phyloP scores from a whole-genome alignment of 176 grass and related monocot species.

The Oryza meyeriana region DNA sequence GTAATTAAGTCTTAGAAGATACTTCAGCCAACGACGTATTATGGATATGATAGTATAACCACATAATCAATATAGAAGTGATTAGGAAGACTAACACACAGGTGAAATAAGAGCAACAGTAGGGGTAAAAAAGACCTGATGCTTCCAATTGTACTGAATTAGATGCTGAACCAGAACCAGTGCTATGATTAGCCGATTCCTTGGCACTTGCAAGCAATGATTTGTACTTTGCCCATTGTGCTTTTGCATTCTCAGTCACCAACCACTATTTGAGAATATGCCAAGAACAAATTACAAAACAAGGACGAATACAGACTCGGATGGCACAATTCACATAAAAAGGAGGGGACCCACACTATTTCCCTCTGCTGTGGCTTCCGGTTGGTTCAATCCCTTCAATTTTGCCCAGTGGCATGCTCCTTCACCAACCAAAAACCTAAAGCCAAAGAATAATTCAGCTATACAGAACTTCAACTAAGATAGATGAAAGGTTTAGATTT shows the following conservation, averaged over 20 bases:
- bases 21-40: neutral
- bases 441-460: constrained; percentile 5
- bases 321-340: constrained; percentile 10
- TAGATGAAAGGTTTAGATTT: neutral
- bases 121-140: constrained; percentile 35
- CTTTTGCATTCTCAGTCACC: constrained; percentile 80
- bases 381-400: constrained; percentile 62
- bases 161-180: constrained; percentile 35
- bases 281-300: neutral
- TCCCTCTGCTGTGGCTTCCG: constrained; percentile 40
- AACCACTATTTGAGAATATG: constrained; percentile 72
- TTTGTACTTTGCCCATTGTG: constrained; percentile 77
- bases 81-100: constrained; percentile 8
- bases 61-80: constrained; percentile 2
- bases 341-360: constrained; percentile 44
- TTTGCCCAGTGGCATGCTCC: constrained; percentile 79
- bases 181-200: constrained; percentile 4
- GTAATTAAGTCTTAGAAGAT: constrained; percentile 11
- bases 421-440: constrained; percentile 92
- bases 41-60: constrained; percentile 9
- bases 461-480: constrained; percentile 8
- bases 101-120: constrained; percentile 9
- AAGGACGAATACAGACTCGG: neutral
- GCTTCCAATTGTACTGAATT: constrained; percentile 27
- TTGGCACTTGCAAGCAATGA: constrained; percentile 64